Evolutionary conservation across 768 basidiomycete species (phyloP), one percentile per base, ranked within the genome.

Genomic region (Panellus pusillus): DNA sequence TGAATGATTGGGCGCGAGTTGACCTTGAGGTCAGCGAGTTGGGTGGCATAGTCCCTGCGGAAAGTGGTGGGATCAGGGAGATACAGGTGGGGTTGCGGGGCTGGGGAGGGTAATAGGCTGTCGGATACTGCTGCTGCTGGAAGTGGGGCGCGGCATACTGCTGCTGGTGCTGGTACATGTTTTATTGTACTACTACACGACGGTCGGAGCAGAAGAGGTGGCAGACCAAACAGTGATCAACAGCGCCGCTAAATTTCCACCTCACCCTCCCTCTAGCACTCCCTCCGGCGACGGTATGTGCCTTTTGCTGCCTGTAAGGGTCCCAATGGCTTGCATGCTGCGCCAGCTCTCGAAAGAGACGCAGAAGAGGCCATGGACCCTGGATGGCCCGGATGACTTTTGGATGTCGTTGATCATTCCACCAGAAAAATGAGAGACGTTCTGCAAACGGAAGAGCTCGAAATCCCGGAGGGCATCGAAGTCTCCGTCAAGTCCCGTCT

Each of bases 1-100:
- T 97, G 93, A 60, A 99, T 99, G 57, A 97, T 84, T 9, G 93
- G 89, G 65, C 94, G 87, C 61, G 94, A 96, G 73, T 98, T 99
- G 78, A 94, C 86, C 47, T 86, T 91, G 58, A 99, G 86, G 59
- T 87, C 83, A 64, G 82, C 74, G 50, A 97, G 84, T 57, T 89
- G 84, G 38, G 74, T 68, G 50, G 80, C 65, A 71, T 87, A 93
- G 73, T 92, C 91, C 72, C 84, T 82, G 61, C 92, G 83, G 68
- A 93, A 93, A 36, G 79, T 74, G 70, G 77, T 78, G 28, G 88
- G 83, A 68, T 91, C 87, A 66, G 81, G 70, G 63, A 77, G 78
- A 60, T 76, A 73, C 51, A 73, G 64, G 36, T 73, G 63, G 49
- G 69, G 66, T 6, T 71, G 70, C 44, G 75, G 72, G 78, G 74